Evolutionary conservation across 257 asterid species (phyloP).

Genomic region (Eucommia ulmoides): DNA sequence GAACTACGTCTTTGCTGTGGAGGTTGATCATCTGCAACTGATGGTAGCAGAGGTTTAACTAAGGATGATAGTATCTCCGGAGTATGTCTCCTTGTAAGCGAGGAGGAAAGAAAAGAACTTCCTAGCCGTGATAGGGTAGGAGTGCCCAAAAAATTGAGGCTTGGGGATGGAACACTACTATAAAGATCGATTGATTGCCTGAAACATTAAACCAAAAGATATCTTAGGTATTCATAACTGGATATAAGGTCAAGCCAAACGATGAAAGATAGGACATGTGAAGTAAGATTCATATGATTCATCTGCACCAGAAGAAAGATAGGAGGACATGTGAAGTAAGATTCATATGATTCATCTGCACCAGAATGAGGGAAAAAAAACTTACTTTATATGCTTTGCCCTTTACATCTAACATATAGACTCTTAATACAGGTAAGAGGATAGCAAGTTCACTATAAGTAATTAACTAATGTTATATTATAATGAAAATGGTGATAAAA

Average conservation of each 20-base stretch:
- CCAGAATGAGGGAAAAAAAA: too few species aligned
- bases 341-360: too few species aligned
- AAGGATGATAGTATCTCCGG: conserved; percentile 67
- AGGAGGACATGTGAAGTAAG: too few species aligned
- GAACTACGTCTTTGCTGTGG: conserved; percentile 44
- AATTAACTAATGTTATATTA: too few species aligned
- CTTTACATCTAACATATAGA: too few species aligned
- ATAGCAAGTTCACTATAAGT: too few species aligned
- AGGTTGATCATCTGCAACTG: conserved; percentile 29
- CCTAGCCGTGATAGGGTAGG: conserved; percentile 46
- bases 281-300: too few species aligned
- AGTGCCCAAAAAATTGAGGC: conserved; percentile 64
- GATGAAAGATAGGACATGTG: too few species aligned
- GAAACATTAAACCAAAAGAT: conserved; percentile 13
- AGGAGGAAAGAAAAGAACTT: conserved; percentile 67
- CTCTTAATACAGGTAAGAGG: too few species aligned
- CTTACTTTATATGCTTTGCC: too few species aligned
- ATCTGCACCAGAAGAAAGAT: too few species aligned
- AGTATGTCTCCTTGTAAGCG: conserved; percentile 61
- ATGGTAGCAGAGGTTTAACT: conserved; percentile 57
- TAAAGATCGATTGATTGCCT: conserved; percentile 91
- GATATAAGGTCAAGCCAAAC: neutral
- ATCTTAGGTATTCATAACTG: neutral
- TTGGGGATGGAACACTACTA: conserved; percentile 84
- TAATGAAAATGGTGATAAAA: too few species aligned